A percentile compares a stretch with the other conserved stretches of the same genome.
Evolutionary conservation across 2,329 filamentous ascomycete species (phyloP).

Genomic region (Trichothecium sympodiale): DNA sequence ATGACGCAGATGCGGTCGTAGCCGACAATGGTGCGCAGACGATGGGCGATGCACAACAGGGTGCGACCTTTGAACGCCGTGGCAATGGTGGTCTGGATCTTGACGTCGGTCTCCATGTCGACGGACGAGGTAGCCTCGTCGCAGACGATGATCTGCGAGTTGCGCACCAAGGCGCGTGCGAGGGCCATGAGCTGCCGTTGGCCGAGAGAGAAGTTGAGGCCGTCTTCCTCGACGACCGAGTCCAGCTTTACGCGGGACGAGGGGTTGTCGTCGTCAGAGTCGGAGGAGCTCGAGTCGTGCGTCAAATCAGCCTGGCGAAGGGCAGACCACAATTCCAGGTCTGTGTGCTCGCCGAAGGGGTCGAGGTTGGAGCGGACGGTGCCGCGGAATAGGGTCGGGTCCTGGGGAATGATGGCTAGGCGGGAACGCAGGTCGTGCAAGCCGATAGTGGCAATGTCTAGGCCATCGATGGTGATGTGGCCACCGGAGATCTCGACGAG

Average conservation of each 20-base stretch:
- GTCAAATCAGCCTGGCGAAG: conserved; percentile 67
- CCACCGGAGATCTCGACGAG: conserved; percentile 56
- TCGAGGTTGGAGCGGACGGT: conserved; percentile 73
- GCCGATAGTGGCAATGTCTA: conserved; percentile 62
- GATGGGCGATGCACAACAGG: conserved; percentile 83
- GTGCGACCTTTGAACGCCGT: conserved; percentile 78
- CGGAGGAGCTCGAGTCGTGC: background rate
- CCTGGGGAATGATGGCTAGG: conserved; percentile 74
- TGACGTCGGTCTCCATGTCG: conserved; percentile 93
- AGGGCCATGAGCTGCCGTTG: conserved; percentile 94
- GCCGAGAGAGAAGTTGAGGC: conserved; percentile 88
- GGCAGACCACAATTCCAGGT: conserved; percentile 68
- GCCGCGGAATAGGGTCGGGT: conserved; percentile 72
- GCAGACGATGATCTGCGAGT: conserved; percentile 86
- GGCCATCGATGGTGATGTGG: conserved; percentile 52
- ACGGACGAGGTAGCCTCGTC: conserved; percentile 92
- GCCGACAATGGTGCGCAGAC: conserved; percentile 80
- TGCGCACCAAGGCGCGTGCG: conserved; percentile 77
- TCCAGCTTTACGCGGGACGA: conserved; percentile 66
- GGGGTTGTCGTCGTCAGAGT: conserved; percentile 58
- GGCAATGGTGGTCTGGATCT: conserved; percentile 85
- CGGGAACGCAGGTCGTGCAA: conserved; percentile 66
- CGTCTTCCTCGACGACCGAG: conserved; percentile 80
- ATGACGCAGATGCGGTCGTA: conserved; percentile 97
- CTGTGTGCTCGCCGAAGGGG: conserved; percentile 67